Evolutionary conservation across 169 alveolate species (phyloP).

Genomic region (Eimeria brunetti): DNA sequence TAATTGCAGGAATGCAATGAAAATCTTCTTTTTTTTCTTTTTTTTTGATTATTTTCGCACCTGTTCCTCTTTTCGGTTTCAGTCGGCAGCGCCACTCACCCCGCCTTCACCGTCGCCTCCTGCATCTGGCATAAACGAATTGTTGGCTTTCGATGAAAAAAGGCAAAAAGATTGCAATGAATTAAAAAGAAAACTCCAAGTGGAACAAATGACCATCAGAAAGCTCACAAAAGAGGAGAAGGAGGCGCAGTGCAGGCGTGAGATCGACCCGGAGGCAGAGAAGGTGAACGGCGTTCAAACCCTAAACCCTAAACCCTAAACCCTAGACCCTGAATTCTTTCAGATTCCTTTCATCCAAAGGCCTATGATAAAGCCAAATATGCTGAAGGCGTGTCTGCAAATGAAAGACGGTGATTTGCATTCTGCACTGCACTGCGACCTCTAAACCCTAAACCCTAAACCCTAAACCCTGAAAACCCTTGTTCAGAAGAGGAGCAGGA

Average conservation of each 20-base stretch:
- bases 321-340: background rate
- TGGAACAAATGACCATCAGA: background rate
- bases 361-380: conserved; percentile 7
- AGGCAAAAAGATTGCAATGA: conserved; percentile 33
- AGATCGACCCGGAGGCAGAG: conserved; percentile 39
- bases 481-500: conserved; percentile 36
- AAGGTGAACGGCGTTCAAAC: background rate
- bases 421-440: background rate
- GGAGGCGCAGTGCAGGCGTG: conserved; percentile 5
- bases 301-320: background rate
- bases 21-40: background rate
- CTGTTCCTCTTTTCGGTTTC: background rate
- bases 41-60: background rate
- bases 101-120: background rate
- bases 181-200: conserved; percentile 11
- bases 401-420: conserved; percentile 11
- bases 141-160: background rate
- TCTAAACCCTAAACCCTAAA: conserved; percentile 10
- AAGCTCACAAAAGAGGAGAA: conserved; percentile 22
- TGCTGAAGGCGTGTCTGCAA: conserved; percentile 22
- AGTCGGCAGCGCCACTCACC: conserved; percentile 44
- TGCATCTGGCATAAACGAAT: background rate
- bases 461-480: background rate
- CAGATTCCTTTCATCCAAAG: conserved; percentile 34
- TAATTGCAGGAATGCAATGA: background rate